These are phyloP conservation scores for Colletotrichum musicola DNA, from an alignment of 2,329 filamentous ascomycete species.

Conservation along the genomic window DNA sequence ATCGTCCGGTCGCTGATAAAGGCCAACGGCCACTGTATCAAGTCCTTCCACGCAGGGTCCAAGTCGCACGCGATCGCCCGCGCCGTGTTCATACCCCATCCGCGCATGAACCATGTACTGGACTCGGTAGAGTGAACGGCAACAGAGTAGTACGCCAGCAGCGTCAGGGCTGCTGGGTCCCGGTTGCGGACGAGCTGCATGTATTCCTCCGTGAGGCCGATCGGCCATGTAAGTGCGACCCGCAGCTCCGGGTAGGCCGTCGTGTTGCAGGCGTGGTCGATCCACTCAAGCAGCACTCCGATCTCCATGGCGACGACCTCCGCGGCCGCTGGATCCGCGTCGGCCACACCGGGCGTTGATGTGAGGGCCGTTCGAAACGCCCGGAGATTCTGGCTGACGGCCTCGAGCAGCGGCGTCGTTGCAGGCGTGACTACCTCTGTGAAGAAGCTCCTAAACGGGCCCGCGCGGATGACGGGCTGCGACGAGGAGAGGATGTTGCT, in stretches of 20 bases:
- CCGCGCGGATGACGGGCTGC: constrained; percentile 40
- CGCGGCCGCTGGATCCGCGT: neutral
- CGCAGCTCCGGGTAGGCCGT: constrained; percentile 41
- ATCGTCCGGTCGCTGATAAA: constrained; percentile 32
- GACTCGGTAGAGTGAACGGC: constrained; percentile 40
- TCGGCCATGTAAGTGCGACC: constrained; percentile 43
- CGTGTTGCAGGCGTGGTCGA: constrained; percentile 26
- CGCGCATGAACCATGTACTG: constrained; percentile 40
- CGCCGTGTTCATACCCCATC: constrained; percentile 35
- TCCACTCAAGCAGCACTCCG: constrained; percentile 21
- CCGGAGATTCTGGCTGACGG: constrained; percentile 9
- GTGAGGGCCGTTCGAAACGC: neutral
- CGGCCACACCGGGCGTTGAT: neutral
- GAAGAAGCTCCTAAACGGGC: constrained; percentile 43
- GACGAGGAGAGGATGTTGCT: constrained; percentile 46
- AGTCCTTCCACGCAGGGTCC: constrained; percentile 31
- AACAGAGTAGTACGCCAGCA: constrained; percentile 44
- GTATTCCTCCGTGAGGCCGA: constrained; percentile 41
- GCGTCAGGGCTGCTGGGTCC: constrained; percentile 39
- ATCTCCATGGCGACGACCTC: constrained; percentile 15
- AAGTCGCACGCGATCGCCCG: constrained; percentile 22
- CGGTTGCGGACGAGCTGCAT: constrained; percentile 40
- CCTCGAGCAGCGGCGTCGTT: constrained; percentile 28
- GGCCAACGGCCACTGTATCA: constrained; percentile 34
- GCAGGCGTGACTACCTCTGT: constrained; percentile 18